A percentile compares a stretch with the other conserved stretches of the same genome.
Evolutionary conservation across 371 early-diverging fungal genomes (phyloP).

Genomic region (Synchytrium microbalum): DNA sequence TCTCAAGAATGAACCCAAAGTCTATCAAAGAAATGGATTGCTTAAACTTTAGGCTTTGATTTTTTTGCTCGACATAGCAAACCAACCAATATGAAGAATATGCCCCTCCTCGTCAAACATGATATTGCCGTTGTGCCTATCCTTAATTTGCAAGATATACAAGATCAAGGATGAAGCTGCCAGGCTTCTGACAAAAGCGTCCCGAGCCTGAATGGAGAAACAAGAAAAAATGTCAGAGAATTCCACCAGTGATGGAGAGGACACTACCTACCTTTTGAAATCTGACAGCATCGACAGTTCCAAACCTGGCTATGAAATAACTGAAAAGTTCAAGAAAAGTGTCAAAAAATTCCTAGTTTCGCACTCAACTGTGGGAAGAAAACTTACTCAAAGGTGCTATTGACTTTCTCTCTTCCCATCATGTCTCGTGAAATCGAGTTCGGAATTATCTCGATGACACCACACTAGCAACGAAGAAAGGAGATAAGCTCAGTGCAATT

Average conservation of each 20-base stretch:
- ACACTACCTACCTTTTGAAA: constrained; percentile 73
- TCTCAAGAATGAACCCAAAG: constrained; percentile 99
- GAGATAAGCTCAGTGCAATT: background rate
- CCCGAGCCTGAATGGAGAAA: constrained; percentile 56
- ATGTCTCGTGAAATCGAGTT: constrained; percentile 96
- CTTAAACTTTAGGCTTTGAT: background rate
- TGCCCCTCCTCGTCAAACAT: constrained; percentile 98
- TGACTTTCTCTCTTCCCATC: constrained; percentile 97
- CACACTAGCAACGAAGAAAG: constrained; percentile 49
- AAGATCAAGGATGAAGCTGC: constrained; percentile 97
- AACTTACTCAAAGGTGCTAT: constrained; percentile 52
- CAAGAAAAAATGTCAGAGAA: background rate
- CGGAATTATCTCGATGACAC: constrained; percentile 99
- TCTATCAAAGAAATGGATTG: constrained; percentile 57
- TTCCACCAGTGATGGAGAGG: too few relatives aligned
- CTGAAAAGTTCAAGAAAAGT: constrained; percentile 18
- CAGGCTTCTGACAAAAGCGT: constrained; percentile 91
- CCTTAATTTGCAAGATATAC: constrained; percentile 96
- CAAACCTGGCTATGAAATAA: constrained; percentile 92
- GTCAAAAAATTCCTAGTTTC: constrained; percentile 1
- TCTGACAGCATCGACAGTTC: constrained; percentile 79
- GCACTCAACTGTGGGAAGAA: background rate
- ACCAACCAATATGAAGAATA: constrained; percentile 90
- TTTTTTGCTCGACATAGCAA: too few relatives aligned
- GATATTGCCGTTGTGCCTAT: constrained; percentile 99